phyloP scores from a whole-genome alignment of 495 filamentous ascomycete genomes.

The Neurospora sp. region DNA sequence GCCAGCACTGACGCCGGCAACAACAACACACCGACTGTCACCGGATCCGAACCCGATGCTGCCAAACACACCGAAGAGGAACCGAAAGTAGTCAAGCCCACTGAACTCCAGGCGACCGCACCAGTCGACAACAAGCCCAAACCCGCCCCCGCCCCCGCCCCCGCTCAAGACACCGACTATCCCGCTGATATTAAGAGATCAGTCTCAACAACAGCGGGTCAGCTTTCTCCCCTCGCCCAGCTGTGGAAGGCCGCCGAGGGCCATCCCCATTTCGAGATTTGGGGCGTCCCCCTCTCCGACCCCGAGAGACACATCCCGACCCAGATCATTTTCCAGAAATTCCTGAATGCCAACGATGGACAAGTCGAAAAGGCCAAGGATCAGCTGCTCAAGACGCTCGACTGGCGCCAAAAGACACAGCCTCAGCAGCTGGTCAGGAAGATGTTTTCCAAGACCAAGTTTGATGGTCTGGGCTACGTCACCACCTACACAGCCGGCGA shows the following conservation, averaged over 20 bases:
- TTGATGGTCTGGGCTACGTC: conserved; percentile 47
- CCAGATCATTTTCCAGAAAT: conserved; percentile 81
- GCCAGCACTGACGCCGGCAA: not conserved
- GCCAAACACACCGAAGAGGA: not conserved
- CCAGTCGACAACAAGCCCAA: not conserved
- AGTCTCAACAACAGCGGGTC: not conserved
- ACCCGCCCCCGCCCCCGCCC: not conserved
- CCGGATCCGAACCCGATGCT: not conserved
- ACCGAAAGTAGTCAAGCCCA: not conserved
- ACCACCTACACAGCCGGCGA: conserved; percentile 28
- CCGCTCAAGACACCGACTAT: not conserved
- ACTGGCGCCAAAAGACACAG: conserved; percentile 62
- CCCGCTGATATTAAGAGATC: not conserved
- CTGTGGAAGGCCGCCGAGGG: conserved; percentile 29
- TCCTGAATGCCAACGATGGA: conserved; percentile 76
- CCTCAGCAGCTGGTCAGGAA: conserved; percentile 37
- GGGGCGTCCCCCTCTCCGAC: conserved; percentile 57
- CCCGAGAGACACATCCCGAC: conserved; percentile 52
- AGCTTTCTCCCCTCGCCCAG: conserved; percentile 15
- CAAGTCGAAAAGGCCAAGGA: conserved; percentile 59
- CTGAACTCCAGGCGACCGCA: not conserved
- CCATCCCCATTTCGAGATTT: conserved; percentile 56
- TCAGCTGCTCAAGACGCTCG: conserved; percentile 67
- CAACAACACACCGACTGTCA: not conserved
- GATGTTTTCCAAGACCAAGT: conserved; percentile 42